Evolutionary conservation across 225 moss, liverwort and hornwort genomes (phyloP), one percentile per base, ranked within the genome.

Genomic region (Climacium dendroides): DNA sequence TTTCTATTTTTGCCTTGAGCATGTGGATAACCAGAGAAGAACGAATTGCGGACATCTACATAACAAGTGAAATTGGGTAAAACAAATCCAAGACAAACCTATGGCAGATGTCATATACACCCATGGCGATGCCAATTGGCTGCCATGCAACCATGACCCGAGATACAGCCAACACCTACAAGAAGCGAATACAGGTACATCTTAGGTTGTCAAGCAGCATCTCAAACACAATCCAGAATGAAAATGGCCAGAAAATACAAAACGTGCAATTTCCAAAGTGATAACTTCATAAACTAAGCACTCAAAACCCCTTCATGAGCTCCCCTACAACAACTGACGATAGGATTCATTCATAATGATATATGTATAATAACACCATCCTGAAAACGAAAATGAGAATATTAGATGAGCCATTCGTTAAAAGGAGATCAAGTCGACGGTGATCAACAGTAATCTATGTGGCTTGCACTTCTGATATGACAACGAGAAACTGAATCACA

Each of bases 101-200:
- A 87, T 96, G 97, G 91, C 97, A 99, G 58, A 97, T 93, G 83
- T 99, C 99, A 80, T 99, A 97, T 54, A 96, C 97, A 70, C 99
- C 99, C 99, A 99, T 97, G 71, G 94, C 76, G 62, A 99, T 97
- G 83, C 99, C 99, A 89, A 97, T 96, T 62, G 99, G 96, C 80
- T 99, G 99, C 99, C 99, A 99, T 18, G 99, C 96, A 63, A 96
- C 97, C 95, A 99, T 95, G 60, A 99, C 88, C 53, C 99, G 93
- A 75, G 99, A 95, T 85, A 99, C 95, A 74, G 97, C 95, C 89
- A 99, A 82, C 19, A 97, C 97, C 99, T 99, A 92, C 88, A 88
- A 84, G 79, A 48, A 87, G 48, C 50, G 17, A 60, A 80, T 22
- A 80, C 83, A 83, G 11, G 45, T 53, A 59, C 78, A 69, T 45